Evolutionary conservation across 75 land plant genomes (phyloP).

Genomic region (Selaginella moellendorffii): DNA sequence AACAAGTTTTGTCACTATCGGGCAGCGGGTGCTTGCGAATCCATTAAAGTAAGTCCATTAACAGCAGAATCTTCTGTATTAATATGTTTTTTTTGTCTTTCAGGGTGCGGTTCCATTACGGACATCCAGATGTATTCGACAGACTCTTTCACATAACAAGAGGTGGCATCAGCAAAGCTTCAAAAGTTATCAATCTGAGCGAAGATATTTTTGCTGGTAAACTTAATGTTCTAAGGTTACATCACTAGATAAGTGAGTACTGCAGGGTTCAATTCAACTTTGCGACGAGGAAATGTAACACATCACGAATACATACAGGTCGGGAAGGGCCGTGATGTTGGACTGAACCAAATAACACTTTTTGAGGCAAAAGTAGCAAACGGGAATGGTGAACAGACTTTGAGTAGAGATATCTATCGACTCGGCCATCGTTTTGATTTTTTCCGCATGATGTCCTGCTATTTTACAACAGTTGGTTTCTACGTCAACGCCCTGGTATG

Average conservation of each 20-base stretch:
- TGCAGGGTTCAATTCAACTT: slow-evolving; percentile 5
- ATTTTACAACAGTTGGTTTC: slow-evolving; percentile 10
- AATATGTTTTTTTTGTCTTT: not conserved
- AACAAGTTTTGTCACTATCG: slow-evolving; percentile 91
- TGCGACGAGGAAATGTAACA: slow-evolving; percentile 3
- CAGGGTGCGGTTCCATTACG: slow-evolving; percentile 20
- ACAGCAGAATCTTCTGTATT: slow-evolving; percentile 1
- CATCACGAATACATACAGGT: slow-evolving; percentile 11
- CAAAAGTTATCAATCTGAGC: slow-evolving; percentile 18
- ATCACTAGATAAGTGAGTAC: no score
- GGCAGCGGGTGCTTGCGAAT: slow-evolving; percentile 68
- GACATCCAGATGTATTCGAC: slow-evolving; percentile 23
- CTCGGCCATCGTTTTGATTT: slow-evolving; percentile 6
- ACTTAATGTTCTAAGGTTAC: no score
- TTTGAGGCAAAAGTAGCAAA: slow-evolving; percentile 10
- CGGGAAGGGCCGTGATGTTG: slow-evolving; percentile 7
- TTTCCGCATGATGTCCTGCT: slow-evolving; percentile 10
- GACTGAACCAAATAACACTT: slow-evolving; percentile 1
- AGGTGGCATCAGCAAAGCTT: slow-evolving; percentile 25
- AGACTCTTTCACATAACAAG: slow-evolving; percentile 21
- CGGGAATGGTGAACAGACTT: slow-evolving; percentile 10
- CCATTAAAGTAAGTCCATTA: slow-evolving; percentile 56
- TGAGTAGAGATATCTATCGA: slow-evolving; percentile 8
- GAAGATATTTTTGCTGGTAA: slow-evolving; percentile 27
- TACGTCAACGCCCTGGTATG: not conserved